Base-by-base conservation (phyloP, 495 filamentous ascomycete genomes). In the Aspergillus olivimuriae region DNA sequence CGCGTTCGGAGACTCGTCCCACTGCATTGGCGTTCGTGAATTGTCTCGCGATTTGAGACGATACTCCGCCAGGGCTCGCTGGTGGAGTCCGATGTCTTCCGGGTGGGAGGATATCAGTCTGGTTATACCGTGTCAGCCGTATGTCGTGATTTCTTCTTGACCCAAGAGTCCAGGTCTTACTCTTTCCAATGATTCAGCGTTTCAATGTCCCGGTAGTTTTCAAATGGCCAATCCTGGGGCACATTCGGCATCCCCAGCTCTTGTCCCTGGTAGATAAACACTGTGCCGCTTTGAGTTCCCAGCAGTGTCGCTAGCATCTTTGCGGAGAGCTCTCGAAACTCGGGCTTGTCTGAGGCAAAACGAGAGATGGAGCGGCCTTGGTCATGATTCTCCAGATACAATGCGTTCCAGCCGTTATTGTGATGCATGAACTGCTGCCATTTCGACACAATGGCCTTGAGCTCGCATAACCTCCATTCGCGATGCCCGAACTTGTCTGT, bases 181-280 rank as follows among this genome's bases (percentile, higher is more conserved):
- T 65, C 58, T 22, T 68, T 58, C 58, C 71, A 80, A 40, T 75
- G 78, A 47, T 76, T 76, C n/a, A 75, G 54, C 8, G 73, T 69
- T 50, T 83, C 82, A 26, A 84, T 65, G 53, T 85, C 82, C 34
- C 76, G 69, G 55, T 79, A 83, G 34, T 81, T 71, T 9, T 74
- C 70, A 16, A 81, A 73, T 1, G 49, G 54, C 80, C 80, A 83
- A 17, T 67, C 38, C 17, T 53, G 46, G 1, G 82, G 80, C 20
- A 39, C 23, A 50, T 86, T 82, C 28, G 68, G 67, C 75, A 83
- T 81, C 4, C 81, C 82, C 22, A 85, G 62, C 44, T 86, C 82
- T 49, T 87, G 78, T 2, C 83, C 83, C 47, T 86, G 80, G 49
- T 81, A 85, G n/a, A 84, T 37, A 63, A 81, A 86, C 1, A 81